Base-by-base conservation (phyloP, 2,329 filamentous ascomycete species). In the Alternaria arborescens region DNA sequence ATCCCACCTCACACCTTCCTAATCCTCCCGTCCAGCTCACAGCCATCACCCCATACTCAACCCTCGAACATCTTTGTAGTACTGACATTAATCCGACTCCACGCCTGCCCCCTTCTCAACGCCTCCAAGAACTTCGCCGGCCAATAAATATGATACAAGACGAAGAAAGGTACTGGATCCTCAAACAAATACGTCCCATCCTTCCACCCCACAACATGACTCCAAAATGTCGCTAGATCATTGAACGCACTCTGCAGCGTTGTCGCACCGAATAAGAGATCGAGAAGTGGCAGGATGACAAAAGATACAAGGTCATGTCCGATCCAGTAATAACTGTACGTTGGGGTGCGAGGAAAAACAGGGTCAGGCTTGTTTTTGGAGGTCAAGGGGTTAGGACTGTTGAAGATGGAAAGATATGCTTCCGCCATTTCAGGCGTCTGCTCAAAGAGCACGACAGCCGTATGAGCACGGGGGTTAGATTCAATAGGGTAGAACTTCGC, bases 401-500 rank as follows among this genome's bases (percentile, higher is more conserved):
- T 42, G 64, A 75, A 58, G 30, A 66, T 52, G 43, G 67, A 68
- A 11, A 76, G 60, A 59, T 77, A 77, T 16, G 70, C 71, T 16
- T 72, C 69, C 18, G 70, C 71, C 61, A 74, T 65, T 28, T 72
- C 63, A 5, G 69, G 64, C n/a, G 59, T 73, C 22, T 71, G 64
- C 26, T 70, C 78, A 71, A 92, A 90, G 1, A 91, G 77, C 1
- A 87, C 82, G 0, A 89, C 85, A 0, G 89, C 89, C 0, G 89
- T 92, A 68, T 92, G 89, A 0, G 86, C 87, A 14, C 89, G 81
- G 0, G 89, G 89, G 57, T 91, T 92, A 70, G 89, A 91, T 71
- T 91, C 89, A 58, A 92, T 91, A 0, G 89, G 88, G 64, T 87
- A 89, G 2, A 91, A 73, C 28, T 67, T 71, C 12, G 80, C 69